A percentile compares a stretch with the other conserved stretches of the same genome.
Evolutionary conservation across 305 asterid species (phyloP).

Genomic region (Rubia tinctorum): DNA sequence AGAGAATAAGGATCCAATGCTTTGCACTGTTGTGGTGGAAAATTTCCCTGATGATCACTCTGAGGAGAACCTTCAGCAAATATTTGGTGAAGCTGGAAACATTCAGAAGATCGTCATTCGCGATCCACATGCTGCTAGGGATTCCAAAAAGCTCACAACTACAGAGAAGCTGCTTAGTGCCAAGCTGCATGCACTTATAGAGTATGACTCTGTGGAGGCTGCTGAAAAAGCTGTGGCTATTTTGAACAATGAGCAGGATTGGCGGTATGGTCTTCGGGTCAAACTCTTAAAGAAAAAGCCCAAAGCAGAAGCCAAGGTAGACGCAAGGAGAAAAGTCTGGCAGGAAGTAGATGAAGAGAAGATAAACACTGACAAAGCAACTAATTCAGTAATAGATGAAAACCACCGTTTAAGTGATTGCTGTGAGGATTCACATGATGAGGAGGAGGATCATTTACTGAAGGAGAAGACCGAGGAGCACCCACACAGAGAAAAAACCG

Average conservation of each 20-base stretch:
- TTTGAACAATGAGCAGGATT: constrained; percentile 86
- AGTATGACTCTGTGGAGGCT: constrained; percentile 45
- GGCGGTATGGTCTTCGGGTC: constrained; percentile 96
- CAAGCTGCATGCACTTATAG: constrained; percentile 93
- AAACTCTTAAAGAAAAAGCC: constrained; percentile 78
- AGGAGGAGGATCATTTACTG: constrained; percentile 57
- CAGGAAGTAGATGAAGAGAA: constrained; percentile 64
- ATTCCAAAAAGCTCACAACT: constrained; percentile 54
- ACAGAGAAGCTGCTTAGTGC: constrained; percentile 91
- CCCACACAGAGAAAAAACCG: constrained; percentile 42
- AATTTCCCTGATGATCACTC: constrained; percentile 96
- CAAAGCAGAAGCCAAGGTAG: constrained; percentile 47
- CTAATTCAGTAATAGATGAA: constrained; percentile 48
- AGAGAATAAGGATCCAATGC: constrained; percentile 76
- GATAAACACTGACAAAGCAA: constrained; percentile 37
- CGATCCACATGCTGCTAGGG: constrained; percentile 66
- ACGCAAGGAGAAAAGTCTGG: constrained; percentile 63
- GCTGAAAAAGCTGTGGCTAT: constrained; percentile 55
- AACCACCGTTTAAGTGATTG: constrained; percentile 53
- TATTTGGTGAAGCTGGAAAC: constrained; percentile 88
- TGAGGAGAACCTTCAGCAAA: constrained; percentile 61
- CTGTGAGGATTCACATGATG: constrained; percentile 66
- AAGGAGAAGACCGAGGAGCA: constrained; percentile 44
- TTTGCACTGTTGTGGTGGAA: constrained; percentile 93
- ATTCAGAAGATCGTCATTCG: constrained; percentile 59